Conservation (phyloP, 768 basidiomycete species). For the Podaxis sp. region DNA sequence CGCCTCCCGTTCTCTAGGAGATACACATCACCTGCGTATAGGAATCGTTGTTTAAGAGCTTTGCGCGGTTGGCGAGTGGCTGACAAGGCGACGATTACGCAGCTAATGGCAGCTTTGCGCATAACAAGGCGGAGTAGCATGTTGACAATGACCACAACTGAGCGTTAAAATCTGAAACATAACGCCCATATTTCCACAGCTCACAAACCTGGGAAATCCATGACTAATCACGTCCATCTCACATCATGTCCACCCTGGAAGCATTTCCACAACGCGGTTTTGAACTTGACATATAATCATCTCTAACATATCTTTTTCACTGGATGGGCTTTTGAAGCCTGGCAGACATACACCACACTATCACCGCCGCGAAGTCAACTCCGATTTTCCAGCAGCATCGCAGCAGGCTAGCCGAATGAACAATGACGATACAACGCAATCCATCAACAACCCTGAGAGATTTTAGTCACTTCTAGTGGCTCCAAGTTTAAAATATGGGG, state of each 20-base stretch:
- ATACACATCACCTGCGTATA: background rate
- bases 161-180: background rate
- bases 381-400: background rate
- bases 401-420: background rate
- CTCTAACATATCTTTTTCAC: background rate
- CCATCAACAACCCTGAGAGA: constrained; percentile 9
- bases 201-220: background rate
- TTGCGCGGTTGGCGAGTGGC: background rate
- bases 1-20: background rate
- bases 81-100: background rate
- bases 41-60: background rate
- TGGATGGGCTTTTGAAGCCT: background rate
- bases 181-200: background rate
- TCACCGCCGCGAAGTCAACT: background rate
- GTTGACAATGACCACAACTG: background rate
- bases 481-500: background rate
- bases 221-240: background rate
- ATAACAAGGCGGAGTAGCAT: background rate
- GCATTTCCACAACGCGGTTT: background rate
- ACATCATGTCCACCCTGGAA: background rate
- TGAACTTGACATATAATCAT: background rate
- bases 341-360: background rate
- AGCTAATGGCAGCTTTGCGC: background rate
- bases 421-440: background rate
- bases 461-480: constrained; percentile 5